These are phyloP conservation scores for Fusarium fujikuroi DNA, from an alignment of 2,329 filamentous ascomycete genomes.

Conservation along the genomic window DNA sequence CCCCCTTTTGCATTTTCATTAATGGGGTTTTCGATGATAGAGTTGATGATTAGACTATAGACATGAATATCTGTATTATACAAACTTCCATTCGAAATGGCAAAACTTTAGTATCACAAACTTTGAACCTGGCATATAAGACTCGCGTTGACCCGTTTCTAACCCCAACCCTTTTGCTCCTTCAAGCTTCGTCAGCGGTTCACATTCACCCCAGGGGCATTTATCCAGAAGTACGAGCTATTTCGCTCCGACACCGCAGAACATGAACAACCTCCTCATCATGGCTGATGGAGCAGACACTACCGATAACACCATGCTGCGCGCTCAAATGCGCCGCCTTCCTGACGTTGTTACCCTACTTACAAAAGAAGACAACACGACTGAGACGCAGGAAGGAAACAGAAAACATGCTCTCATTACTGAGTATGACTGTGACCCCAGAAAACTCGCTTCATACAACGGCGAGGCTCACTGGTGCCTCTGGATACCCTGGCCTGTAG, in stretches of 20 bases:
- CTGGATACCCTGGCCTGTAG: not conserved
- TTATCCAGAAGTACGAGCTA: not conserved
- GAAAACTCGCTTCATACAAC: not conserved
- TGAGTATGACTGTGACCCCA: not conserved
- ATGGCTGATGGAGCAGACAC: not conserved
- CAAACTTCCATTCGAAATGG: not conserved
- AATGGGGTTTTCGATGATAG: slow-evolving; percentile 23
- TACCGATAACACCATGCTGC: not conserved
- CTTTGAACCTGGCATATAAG: not conserved
- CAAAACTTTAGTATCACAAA: not conserved
- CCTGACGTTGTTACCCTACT: not conserved
- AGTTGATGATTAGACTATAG: slow-evolving; percentile 37
- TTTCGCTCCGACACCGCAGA: not conserved
- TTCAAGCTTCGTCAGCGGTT: not conserved
- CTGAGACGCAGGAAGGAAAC: too few relatives aligned
- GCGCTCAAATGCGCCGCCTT: not conserved
- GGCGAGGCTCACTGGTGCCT: not conserved
- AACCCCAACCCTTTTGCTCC: not conserved
- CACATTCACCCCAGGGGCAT: not conserved
- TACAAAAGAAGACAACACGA: not conserved
- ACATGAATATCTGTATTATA: not conserved
- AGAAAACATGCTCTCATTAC: not conserved
- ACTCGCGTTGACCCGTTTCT: too few relatives aligned
- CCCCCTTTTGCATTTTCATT: slow-evolving; percentile 22
- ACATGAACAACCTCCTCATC: too few relatives aligned